Base-by-base conservation (phyloP, 352 stramenopile species). In the Globisporangium spinosum region DNA sequence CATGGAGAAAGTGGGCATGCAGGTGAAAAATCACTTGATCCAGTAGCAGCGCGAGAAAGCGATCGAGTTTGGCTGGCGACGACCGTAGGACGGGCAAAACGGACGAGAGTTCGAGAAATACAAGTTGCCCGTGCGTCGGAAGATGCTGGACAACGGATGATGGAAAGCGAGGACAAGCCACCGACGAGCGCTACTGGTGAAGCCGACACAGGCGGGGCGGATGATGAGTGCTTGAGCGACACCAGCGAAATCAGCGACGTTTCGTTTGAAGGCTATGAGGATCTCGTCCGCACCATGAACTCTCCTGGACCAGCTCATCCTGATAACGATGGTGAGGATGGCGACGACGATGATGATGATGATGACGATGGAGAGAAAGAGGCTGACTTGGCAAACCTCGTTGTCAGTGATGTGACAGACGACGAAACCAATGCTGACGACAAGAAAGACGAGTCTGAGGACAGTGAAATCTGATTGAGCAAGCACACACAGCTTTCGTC, bases 231-330 rank as follows among this genome's bases (percentile, higher is more conserved):
- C 10, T 53, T 70, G 20, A 72, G 72, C 45, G 74, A 89, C 70
- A 93, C 92, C 69, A 93, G 85, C 64, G 81, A 88, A 59, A 76
- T 93, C 71, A 93, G 85, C 49, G 85, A 93, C 12, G 78, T 91
- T 2, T 86, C 72, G 1, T 90, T 90, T 57, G 81, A 89, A 32
- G 83, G 78, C 10, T 90, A 90, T 51, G 71, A 82, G 1, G 81
- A 90, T 55, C 72, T 89, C 15, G 80, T 89, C 29, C 66, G 68
- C 20, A 78, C 78, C 54, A 38, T 60, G 23, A 58, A 29, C 20
- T 45, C 45, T 9, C 10, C 47, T 29, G 51, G 7, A 2, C 45
- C 22, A 49, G 43, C 13, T 23, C 53, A 23, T 10, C 35, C 13
- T 43, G 38, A 27, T n/a, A 34, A 7, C 22, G 38, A 60, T 15